Evolutionary conservation across 805 yeast genomes (phyloP).

Genomic region (Nakazawaea anatomiae): DNA sequence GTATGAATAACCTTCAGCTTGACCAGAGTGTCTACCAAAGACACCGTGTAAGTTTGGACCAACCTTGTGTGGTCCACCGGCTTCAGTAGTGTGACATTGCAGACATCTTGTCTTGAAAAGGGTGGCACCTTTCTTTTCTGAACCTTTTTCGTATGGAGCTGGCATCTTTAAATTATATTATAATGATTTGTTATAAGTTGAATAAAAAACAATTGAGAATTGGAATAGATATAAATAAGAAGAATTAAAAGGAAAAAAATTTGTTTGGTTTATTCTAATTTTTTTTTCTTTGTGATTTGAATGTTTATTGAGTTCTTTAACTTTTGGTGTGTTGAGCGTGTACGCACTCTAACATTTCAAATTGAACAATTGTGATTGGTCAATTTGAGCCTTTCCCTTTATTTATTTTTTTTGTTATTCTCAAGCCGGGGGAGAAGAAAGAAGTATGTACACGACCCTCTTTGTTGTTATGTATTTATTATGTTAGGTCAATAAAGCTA

Average conservation of each 20-base stretch:
- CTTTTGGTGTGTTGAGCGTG: no score
- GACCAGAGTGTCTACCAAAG: constrained; percentile 88
- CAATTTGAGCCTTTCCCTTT: no score
- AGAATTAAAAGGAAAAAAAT: background rate
- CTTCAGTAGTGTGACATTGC: constrained; percentile 97
- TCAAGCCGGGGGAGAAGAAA: no score
- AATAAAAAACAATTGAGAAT: background rate
- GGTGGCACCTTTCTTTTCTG: constrained; percentile 93
- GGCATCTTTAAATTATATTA: constrained; percentile 21
- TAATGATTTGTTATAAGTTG: constrained; percentile 3
- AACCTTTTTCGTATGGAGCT: constrained; percentile 44
- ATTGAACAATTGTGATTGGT: no score
- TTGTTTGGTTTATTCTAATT: background rate
- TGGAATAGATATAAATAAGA: background rate
- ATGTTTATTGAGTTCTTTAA: no score
- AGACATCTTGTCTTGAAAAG: constrained; percentile 98
- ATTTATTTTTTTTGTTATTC: no score
- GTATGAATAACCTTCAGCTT: constrained; percentile 89
- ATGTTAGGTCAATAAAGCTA: no score
- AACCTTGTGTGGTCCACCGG: constrained; percentile 96
- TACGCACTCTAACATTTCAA: no score
- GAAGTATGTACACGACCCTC: no score
- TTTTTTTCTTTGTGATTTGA: no score
- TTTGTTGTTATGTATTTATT: no score
- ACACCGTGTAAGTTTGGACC: constrained; percentile 98